Evolutionary conservation across 768 basidiomycete genomes (phyloP), one percentile per base, ranked within the genome.

Genomic region (Hygrophoropsis aurantiaca): DNA sequence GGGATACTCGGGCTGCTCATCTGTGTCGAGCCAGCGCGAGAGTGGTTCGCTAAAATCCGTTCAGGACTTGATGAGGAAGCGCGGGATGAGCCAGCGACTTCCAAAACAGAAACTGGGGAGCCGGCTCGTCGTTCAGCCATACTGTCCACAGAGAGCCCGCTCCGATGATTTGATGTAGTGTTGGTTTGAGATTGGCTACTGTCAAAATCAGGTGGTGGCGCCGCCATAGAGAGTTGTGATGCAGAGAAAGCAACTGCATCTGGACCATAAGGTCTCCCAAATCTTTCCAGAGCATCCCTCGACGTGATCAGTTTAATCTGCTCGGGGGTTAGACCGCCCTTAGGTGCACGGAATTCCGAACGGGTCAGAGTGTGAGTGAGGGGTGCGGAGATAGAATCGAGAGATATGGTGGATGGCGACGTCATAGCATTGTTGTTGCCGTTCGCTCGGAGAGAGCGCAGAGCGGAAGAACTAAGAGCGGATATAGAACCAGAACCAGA

Each of bases 231-330:
- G 24, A 68, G 66, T 40, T 73, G 67, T 33, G 77, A 80, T 19
- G 72, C 55, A 11, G 78, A 77, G 57, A 72, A 87, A 25, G 83
- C 82, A 23, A 85, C 72, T 3, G 87, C 89, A 57, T 84, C 88
- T 10, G 77, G 65, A 0, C 89, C 88, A 55, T 87, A 91, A 18
- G 90, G 90, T 46, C 85, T 69, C 1, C 85, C 87, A 55, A 90
- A 92, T 49, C 77, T 72, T 30, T 76, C 79, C 49, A 90, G 72
- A 3, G 74, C 73, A 55, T 89, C 85, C 37, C 83, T 66, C 1
- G 79, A 82, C 35, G 84, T 80, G 46, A 92, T 84, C 46, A 89
- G 69, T 59, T 77, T 83, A 49, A 92, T 64, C 53, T 80, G 78
- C 34, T 79, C 78, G 0, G 74, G 62, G 6, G 77, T 79, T 11